Base-by-base conservation (phyloP, 2,329 filamentous ascomycete genomes). In the Byssoonygena ceratinophila region DNA sequence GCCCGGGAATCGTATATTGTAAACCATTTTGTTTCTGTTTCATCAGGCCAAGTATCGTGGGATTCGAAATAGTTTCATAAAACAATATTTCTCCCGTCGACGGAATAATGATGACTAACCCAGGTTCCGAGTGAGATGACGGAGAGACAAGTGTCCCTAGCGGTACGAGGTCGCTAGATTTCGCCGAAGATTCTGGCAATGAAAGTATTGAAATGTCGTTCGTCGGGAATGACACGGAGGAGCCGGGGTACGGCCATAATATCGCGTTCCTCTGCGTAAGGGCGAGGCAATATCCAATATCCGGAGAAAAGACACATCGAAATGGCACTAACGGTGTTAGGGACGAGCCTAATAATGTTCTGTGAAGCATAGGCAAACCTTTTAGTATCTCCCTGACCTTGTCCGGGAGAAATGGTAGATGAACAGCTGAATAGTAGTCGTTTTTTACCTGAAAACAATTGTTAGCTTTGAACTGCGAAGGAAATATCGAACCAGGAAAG, bases 21-120 rank as follows among this genome's bases (percentile, higher is more conserved):
- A 94, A 80, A 14, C 87, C 87, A 58, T 82, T 84, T 58, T 85
- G 82, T 62, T 87, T 85, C 64, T 94, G 85, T 58, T 85, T 84
- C 62, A 91, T 86, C 37, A 94, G 80, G 57, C 86, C 87, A 52
- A 94, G 77, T 0, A 87, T 88, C 36, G 89, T 86, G 8, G 88
- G 89, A 66, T 83, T 89, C 52, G 91, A 89, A 57, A 97, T 86
- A 36, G 88, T 94, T 66, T 97, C 92, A 89, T 92, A 97, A 68
- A 92, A 97, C 41, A 87, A 83, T 49, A 97, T 81, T 67, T 84
- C 90, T 49, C 92, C 92, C 46, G 78, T 89, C 16, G 80, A 80
- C 11, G 91, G 86, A 72, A 91, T 87, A 34, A 97, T 77, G 34
- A 96, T 79, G 25, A 98, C 81, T 34, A 98, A 76, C 1, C 92